These are phyloP conservation scores for Leishmania amazonensis DNA, from an alignment of 208 protist genomes.

Conservation along the genomic window DNA sequence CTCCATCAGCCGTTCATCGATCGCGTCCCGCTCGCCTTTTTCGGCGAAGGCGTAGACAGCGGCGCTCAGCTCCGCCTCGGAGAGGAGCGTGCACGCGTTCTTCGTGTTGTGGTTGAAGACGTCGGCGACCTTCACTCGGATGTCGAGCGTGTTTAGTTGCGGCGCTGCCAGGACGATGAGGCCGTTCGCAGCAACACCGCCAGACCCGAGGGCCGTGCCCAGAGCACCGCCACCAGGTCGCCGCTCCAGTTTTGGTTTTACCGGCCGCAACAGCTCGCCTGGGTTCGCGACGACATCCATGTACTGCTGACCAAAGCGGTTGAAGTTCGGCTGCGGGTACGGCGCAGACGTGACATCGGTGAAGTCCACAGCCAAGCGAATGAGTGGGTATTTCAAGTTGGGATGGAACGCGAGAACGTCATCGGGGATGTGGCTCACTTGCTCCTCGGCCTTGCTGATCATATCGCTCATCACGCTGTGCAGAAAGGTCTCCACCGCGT, in stretches of 20 bases:
- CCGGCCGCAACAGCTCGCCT: slow-evolving; percentile 66
- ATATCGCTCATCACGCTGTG: slow-evolving; percentile 76
- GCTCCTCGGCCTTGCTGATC: slow-evolving; percentile 79
- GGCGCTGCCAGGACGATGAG: slow-evolving; percentile 49
- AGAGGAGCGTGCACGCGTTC: slow-evolving; percentile 80
- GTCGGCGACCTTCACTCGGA: slow-evolving; percentile 85
- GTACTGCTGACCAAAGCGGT: slow-evolving; percentile 92
- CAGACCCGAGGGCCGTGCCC: slow-evolving; percentile 2
- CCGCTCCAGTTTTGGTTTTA: slow-evolving; percentile 64
- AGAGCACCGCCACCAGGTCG: slow-evolving; percentile 12
- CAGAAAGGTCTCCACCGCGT: slow-evolving; percentile 87
- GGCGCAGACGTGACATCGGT: slow-evolving; percentile 65
- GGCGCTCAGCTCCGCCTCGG: slow-evolving; percentile 79
- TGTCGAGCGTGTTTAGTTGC: slow-evolving; percentile 70
- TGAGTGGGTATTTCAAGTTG: slow-evolving; percentile 83
- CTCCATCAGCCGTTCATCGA: slow-evolving; percentile 79
- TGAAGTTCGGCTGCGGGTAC: slow-evolving; percentile 85
- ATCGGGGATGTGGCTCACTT: slow-evolving; percentile 68
- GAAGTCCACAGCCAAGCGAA: slow-evolving; percentile 87
- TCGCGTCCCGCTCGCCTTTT: slow-evolving; percentile 86
- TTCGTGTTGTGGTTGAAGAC: slow-evolving; percentile 81
- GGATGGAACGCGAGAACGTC: slow-evolving; percentile 80
- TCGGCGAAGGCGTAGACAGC: slow-evolving; percentile 91
- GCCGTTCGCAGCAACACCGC: slow-evolving; percentile 5
- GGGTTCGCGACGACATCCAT: slow-evolving; percentile 90